Evolutionary conservation across 495 filamentous ascomycete genomes (phyloP).

Genomic region (Neurospora sp.): DNA sequence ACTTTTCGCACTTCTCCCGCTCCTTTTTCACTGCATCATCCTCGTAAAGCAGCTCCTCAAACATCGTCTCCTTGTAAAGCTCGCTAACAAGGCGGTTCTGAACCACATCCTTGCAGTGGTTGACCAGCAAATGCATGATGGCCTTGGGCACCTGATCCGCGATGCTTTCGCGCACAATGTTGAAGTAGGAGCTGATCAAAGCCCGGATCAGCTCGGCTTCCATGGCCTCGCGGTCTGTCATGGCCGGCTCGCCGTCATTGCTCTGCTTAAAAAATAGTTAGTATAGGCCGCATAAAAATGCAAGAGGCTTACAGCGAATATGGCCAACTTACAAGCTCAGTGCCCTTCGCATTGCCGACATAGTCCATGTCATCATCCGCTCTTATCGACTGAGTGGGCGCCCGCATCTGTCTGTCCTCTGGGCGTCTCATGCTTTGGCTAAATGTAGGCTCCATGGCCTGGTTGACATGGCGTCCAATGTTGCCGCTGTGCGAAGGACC

Average conservation of each 20-base stretch:
- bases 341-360: constrained; percentile 10
- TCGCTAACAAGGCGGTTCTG: constrained; percentile 95
- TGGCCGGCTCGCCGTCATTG: constrained; percentile 57
- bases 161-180: constrained; percentile 94
- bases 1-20: constrained; percentile 92
- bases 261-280: constrained; percentile 26
- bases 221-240: constrained; percentile 91
- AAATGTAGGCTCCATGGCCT: constrained; percentile 67
- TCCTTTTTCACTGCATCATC: constrained; percentile 96
- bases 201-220: constrained; percentile 96
- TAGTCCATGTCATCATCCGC: constrained; percentile 28
- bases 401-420: constrained; percentile 48
- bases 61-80: constrained; percentile 87
- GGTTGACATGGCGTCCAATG: constrained; percentile 54
- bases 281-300: not conserved
- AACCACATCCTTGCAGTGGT: constrained; percentile 94
- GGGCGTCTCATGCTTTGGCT: constrained; percentile 72
- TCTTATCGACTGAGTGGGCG: constrained; percentile 21
- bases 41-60: constrained; percentile 90
- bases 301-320: not conserved
- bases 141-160: constrained; percentile 98
- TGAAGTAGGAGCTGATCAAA: constrained; percentile 94
- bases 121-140: constrained; percentile 96
- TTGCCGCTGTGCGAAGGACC: constrained; percentile 29
- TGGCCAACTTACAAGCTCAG: constrained; percentile 45